A percentile compares a stretch with the other conserved stretches of the same genome.
phyloP scores from a whole-genome alignment of 805 yeast species.

The Sporopachydermia lactativora region DNA sequence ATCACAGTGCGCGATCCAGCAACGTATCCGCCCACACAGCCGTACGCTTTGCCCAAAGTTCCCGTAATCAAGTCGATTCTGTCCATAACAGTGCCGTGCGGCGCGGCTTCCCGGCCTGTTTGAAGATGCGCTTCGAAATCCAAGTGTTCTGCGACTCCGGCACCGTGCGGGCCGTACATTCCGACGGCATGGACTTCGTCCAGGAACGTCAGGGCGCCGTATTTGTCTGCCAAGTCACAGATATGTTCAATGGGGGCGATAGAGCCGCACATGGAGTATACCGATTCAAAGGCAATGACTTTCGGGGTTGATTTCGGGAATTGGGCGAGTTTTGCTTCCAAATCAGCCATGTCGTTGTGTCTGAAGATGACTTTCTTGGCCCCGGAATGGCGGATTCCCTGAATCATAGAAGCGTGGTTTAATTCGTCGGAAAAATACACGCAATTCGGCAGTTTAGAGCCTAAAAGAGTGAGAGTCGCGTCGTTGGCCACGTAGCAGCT shows the following conservation, averaged over 20 bases:
- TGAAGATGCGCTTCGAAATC: constrained; percentile 73
- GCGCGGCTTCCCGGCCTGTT: constrained; percentile 45
- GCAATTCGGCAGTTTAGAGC: constrained; percentile 78
- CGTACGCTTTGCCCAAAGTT: constrained; percentile 93
- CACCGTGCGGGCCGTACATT: constrained; percentile 98
- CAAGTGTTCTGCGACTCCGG: constrained; percentile 96
- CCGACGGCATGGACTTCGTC: constrained; percentile 99
- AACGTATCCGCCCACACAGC: constrained; percentile 94
- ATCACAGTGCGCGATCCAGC: constrained; percentile 75
- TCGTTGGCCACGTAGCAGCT: constrained; percentile 97
- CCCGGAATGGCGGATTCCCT: constrained; percentile 84
- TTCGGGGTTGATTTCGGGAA: constrained; percentile 86
- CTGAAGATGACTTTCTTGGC: constrained; percentile 80
- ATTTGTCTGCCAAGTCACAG: constrained; percentile 93
- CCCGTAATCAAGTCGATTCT: constrained; percentile 95
- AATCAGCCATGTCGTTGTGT: constrained; percentile 77
- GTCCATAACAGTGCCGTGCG: constrained; percentile 54
- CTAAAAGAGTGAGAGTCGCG: constrained; percentile 81
- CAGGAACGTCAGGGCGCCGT: constrained; percentile 91
- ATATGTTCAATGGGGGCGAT: constrained; percentile 86
- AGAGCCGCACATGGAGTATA: constrained; percentile 97
- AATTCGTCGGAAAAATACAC: constrained; percentile 86
- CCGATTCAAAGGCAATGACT: constrained; percentile 92
- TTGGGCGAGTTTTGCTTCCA: constrained; percentile 63
- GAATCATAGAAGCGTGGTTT: constrained; percentile 97